A percentile compares a stretch with the other conserved stretches of the same genome.
These are phyloP conservation scores for Poronia punctata DNA, from an alignment of 495 filamentous ascomycete species.

Conservation along the genomic window DNA sequence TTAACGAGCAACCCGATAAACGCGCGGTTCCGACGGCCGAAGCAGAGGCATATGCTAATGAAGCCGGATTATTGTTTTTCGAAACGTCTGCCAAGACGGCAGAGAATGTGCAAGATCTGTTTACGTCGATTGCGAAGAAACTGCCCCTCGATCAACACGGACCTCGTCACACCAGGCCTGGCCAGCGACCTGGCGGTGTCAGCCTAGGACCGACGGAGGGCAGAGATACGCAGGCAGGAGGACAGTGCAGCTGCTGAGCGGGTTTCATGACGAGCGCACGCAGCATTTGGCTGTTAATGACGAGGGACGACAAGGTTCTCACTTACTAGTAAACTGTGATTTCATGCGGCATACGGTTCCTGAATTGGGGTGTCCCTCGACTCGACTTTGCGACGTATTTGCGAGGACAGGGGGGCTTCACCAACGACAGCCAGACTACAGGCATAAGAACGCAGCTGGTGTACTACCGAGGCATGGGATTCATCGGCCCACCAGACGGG, in stretches of 20 bases:
- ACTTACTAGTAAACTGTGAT: not conserved
- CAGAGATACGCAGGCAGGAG: constrained; percentile 64
- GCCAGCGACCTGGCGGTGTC: constrained; percentile 65
- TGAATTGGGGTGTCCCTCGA: no score
- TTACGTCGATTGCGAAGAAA: constrained; percentile 97
- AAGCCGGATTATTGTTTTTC: constrained; percentile 91
- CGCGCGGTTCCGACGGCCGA: constrained; percentile 81
- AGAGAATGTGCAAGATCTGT: constrained; percentile 90
- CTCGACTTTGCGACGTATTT: not conserved
- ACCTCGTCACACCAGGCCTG: constrained; percentile 69
- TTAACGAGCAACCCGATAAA: constrained; percentile 84
- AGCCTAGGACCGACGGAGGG: constrained; percentile 70
- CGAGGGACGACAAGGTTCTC: constrained; percentile 3
- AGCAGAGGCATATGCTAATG: constrained; percentile 88
- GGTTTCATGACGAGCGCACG: not conserved
- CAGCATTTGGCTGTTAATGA: not conserved
- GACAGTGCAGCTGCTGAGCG: constrained; percentile 66
- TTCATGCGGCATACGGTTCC: constrained; percentile 1
- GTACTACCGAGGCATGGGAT: not conserved
- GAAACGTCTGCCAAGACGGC: constrained; percentile 96
- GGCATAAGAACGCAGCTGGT: not conserved
- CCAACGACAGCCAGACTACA: not conserved
- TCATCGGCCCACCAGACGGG: not conserved
- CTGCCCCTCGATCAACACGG: constrained; percentile 91
- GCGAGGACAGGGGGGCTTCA: not conserved